A percentile compares a stretch with the other conserved stretches of the same genome.
These are phyloP conservation scores for Fragaria ananassa DNA, from an alignment of 306 rosid species.

Conservation along the genomic window DNA sequence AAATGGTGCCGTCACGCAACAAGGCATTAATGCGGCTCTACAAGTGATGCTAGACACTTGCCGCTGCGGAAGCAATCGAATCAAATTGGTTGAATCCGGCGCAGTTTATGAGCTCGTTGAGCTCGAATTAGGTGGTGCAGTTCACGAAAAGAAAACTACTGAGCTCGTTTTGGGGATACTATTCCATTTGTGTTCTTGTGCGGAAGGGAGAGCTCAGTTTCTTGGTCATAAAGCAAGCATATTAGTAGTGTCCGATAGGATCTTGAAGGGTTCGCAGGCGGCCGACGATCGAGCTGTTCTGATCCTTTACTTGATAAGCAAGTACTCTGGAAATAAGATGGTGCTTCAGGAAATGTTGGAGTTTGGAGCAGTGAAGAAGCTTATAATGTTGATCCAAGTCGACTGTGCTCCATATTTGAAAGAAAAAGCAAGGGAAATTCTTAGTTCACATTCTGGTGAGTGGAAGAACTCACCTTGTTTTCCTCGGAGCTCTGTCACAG, in stretches of 20 bases:
- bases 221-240: constrained; percentile 49
- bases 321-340: constrained; percentile 37
- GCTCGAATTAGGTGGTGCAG: constrained; percentile 27
- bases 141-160: constrained; percentile 34
- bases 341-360: constrained; percentile 60
- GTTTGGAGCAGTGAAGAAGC: constrained; percentile 55
- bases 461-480: constrained; percentile 61
- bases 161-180: constrained; percentile 47
- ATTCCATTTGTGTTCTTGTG: constrained; percentile 50
- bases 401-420: constrained; percentile 42
- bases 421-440: constrained; percentile 45
- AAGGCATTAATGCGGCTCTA: constrained; percentile 46
- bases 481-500: not conserved
- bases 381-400: constrained; percentile 48
- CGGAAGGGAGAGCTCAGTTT: constrained; percentile 63
- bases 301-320: constrained; percentile 42
- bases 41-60: constrained; percentile 31
- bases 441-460: constrained; percentile 41
- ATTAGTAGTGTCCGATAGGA: constrained; percentile 41
- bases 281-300: constrained; percentile 51
- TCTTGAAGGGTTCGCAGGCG: constrained; percentile 40
- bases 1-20: constrained; percentile 32
- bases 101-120: constrained; percentile 48
- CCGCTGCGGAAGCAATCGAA: constrained; percentile 39
- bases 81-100: constrained; percentile 41